Percentiles rank a stretch among this genome's conserved stretches.
Evolutionary conservation across 768 basidiomycete species (phyloP).

Genomic region (Russula abietina): DNA sequence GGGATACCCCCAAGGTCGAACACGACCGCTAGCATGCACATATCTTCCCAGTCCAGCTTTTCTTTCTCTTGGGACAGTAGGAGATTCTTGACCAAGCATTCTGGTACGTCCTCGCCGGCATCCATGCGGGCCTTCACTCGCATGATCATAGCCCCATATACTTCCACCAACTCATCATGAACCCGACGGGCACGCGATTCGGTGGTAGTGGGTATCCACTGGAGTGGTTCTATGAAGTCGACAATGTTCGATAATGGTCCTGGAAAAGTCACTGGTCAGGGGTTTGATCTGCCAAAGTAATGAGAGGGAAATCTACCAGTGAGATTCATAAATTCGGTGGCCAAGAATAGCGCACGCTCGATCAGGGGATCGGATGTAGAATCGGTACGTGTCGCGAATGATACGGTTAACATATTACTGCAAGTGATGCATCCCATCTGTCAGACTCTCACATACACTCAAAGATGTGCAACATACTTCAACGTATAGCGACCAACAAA

Average conservation of each 20-base stretch:
- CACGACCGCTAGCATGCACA: slow-evolving; percentile 33
- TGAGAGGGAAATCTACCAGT: slow-evolving; percentile 21
- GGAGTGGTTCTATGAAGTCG: slow-evolving; percentile 42
- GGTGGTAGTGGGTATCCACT: slow-evolving; percentile 37
- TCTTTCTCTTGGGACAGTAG: slow-evolving; percentile 30
- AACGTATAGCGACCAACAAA: slow-evolving; percentile 36
- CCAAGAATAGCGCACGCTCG: slow-evolving; percentile 34
- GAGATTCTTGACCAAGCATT: slow-evolving; percentile 34
- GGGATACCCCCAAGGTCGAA: slow-evolving; percentile 36
- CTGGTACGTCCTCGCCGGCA: slow-evolving; percentile 32
- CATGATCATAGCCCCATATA: slow-evolving; percentile 33
- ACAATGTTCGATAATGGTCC: slow-evolving; percentile 42
- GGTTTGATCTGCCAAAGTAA: background rate
- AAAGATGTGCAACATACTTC: slow-evolving; percentile 20
- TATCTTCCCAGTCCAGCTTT: slow-evolving; percentile 31
- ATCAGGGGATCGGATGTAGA: slow-evolving; percentile 38
- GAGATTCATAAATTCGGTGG: slow-evolving; percentile 41
- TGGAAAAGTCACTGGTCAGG: background rate
- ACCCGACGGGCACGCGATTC: slow-evolving; percentile 37
- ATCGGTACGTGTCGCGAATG: slow-evolving; percentile 41
- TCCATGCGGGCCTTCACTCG: slow-evolving; percentile 31
- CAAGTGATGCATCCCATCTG: slow-evolving; percentile 6
- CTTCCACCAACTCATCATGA: slow-evolving; percentile 32
- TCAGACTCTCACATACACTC: slow-evolving; percentile 2
- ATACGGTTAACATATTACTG: slow-evolving; percentile 43